Evolutionary conservation across 768 basidiomycete species (phyloP).

Genomic region (Leccinellum luteum): DNA sequence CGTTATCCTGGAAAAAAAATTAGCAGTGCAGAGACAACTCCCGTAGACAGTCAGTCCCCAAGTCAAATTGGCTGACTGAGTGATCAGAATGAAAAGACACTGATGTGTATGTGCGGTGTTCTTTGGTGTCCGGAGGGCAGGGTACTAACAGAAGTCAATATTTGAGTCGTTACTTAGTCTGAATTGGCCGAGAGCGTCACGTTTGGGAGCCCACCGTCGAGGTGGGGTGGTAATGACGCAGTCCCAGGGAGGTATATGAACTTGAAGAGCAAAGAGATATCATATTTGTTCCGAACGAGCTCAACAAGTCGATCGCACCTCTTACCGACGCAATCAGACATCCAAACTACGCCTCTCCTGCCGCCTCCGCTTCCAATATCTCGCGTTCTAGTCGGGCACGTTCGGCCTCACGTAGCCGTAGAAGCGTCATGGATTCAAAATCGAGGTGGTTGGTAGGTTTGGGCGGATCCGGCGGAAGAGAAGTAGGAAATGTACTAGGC

Average conservation of each 20-base stretch:
- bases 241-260: not conserved
- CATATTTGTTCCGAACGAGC: not conserved
- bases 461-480: slow-evolving; percentile 18
- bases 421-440: slow-evolving; percentile 76
- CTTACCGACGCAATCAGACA: not conserved
- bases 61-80: not conserved
- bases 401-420: slow-evolving; percentile 81
- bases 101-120: not conserved
- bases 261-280: slow-evolving; percentile 1
- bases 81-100: not conserved
- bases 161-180: not conserved
- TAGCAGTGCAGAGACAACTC: not conserved
- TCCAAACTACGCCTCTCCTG: slow-evolving; percentile 12
- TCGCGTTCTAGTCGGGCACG: slow-evolving; percentile 73
- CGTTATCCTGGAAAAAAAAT: not conserved
- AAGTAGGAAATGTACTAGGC: slow-evolving; percentile 18
- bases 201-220: not conserved
- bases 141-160: no score
- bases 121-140: not conserved
- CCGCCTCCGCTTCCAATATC: slow-evolving; percentile 66
- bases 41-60: not conserved
- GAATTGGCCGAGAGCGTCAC: not conserved
- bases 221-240: not conserved
- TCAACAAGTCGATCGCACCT: slow-evolving; percentile 15
- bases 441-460: slow-evolving; percentile 49